A percentile compares a stretch with the other conserved stretches of the same genome.
Conservation (phyloP, 208 protist genomes). For the Leishmania aethiopica region DNA sequence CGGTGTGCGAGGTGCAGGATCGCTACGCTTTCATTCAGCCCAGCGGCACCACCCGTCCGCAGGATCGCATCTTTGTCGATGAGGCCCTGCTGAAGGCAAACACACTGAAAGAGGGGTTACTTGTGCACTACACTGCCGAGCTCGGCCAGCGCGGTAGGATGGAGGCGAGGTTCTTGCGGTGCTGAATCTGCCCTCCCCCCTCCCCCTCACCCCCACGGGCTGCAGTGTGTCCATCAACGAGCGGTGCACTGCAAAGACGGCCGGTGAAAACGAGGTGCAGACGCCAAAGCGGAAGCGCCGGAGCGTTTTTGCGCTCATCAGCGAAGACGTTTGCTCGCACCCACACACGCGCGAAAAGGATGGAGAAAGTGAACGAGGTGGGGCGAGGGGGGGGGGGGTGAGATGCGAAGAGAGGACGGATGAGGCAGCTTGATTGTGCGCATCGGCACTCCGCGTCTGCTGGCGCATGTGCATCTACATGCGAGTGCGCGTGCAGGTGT, state of each 20-base stretch:
- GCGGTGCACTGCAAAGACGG: neutral
- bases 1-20: slow-evolving; percentile 57
- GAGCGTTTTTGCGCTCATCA: neutral
- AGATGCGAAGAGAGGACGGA: neutral
- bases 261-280: neutral
- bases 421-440: neutral
- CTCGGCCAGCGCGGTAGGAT: slow-evolving; percentile 24
- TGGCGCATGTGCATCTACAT: neutral
- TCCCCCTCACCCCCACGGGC: neutral
- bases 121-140: slow-evolving; percentile 31
- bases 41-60: slow-evolving; percentile 35
- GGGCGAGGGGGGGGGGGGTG: neutral
- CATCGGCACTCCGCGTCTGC: neutral
- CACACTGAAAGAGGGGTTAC: slow-evolving; percentile 15
- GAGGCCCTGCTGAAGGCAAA: slow-evolving; percentile 19
- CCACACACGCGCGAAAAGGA: neutral
- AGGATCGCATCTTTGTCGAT: slow-evolving; percentile 51
- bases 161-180: slow-evolving; percentile 18
- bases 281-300: neutral
- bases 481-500: neutral
- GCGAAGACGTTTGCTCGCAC: neutral
- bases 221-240: neutral
- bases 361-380: neutral
- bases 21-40: slow-evolving; percentile 72
- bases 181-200: neutral